Evolutionary conservation across 768 basidiomycete genomes (phyloP), one percentile per base, ranked within the genome.

Genomic region (Holtermannia corniformis): DNA sequence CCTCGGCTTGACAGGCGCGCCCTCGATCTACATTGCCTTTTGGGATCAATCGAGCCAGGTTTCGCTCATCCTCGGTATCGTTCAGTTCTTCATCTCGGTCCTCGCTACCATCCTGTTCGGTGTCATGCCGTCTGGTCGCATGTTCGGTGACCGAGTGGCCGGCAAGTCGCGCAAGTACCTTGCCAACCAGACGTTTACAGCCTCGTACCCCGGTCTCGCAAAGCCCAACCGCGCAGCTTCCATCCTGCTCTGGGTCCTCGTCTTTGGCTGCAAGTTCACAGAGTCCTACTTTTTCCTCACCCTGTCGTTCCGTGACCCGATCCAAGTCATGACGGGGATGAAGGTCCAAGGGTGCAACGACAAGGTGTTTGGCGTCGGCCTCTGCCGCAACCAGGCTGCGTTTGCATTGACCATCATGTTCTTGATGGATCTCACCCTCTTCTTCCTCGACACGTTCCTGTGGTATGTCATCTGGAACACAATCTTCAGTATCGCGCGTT

Each of bases 401-500:
- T 96, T 97, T 74, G 85, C 93, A 7, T 74, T 99, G 68, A 82
- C 95, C 51, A 86, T 96, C 77, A 99, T 96, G 93, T 97, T 91
- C 70, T 76, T 95, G 77, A 96, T 97, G 93, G 95, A 97, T 68
- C 76, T 99, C 44, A 82, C 85, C 48, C 80, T 99, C 43, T 99
- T 88, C 81, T 99, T 97, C 81, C 78, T 99, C 73, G 95, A 99
- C 76, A 99, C 95, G 5, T 99, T 96, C 85, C 75, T 99, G 25
- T 99, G 95, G 95, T 99, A 92, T 70, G 92, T 97, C 75, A 96
- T 96, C 69, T 96, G 93, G 93, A 96, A 96, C 73, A 92, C 90
- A 10, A 86, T 91, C 51, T 86, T 87, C 75, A 58, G 44, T 52
- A 67, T 65, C 44, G 65, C 61, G 13, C 51, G 92, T 50, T 86